Evolutionary conservation across 1,139 yeast genomes (phyloP), one percentile per base, ranked within the genome.

Genomic region (Citeromyces siamensis): DNA sequence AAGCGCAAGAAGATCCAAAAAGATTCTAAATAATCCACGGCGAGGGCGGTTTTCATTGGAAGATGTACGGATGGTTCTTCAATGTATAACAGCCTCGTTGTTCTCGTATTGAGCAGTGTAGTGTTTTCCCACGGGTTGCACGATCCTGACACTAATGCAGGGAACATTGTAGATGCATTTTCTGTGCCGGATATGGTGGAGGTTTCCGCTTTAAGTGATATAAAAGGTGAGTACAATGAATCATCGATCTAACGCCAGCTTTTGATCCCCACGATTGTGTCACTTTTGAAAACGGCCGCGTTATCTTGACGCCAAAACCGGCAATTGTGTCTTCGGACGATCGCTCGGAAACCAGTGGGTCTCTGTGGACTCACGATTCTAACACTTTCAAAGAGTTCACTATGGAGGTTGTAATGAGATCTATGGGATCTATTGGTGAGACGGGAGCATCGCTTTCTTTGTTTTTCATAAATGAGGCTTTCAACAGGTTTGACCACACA

Each of bases 361-460:
- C 71, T 0, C 39, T 77, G 2, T 75, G 81, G 80, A 60, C 71
- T 2, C 55, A 53, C 21, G 49, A 58, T 1, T 50, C 52, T 36
- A 34, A 42, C 10, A 41, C 66, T 40, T 23, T 23, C 28, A 23
- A 23, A 14, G 10, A 18, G 6, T 77, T 81, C 67, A 72, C 85
- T 0, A 46, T 73, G 9, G 86, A 79, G 46, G 50, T 71, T 35
- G 68, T 77, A 2, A 66, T 78, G 45, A 66, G 88, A 53, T 71
- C 81, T 33, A 51, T 70, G 5, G 81, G 81, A 6, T 49, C 53
- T 8, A 41, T 43, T 21, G 74, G 72, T 0, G 46, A 50, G 31
- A 61, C 67, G 1, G 53, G 51, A 18, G 72, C 76, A 41, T 78
- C 77, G 0, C 48, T 74, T 22, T 58, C 75, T 1, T 55, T 75